A percentile compares a stretch with the other conserved stretches of the same genome.
Evolutionary conservation across 1,284 basidiomycete genomes (phyloP).

Genomic region (Trametes hirsuta): DNA sequence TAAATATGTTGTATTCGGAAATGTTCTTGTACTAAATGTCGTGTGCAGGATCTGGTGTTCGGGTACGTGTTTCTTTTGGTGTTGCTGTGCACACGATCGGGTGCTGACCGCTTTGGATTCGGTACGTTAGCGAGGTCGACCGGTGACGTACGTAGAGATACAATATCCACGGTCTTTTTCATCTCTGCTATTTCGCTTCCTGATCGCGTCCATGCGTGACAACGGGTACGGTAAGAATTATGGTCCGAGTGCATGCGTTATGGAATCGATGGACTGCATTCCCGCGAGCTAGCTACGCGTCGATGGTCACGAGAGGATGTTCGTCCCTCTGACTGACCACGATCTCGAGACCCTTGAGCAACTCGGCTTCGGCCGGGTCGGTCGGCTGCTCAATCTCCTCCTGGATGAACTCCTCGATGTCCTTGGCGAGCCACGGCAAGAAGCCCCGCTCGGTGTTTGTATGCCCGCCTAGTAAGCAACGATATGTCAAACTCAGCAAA

Average conservation of each 20-base stretch:
- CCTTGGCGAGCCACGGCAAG: constrained; percentile 68
- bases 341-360: constrained; percentile 45
- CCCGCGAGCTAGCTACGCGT: not conserved
- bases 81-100: not conserved
- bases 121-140: constrained; percentile 44
- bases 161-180: constrained; percentile 16
- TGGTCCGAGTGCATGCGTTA: not conserved
- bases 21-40: constrained; percentile 18
- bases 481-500: not conserved
- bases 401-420: constrained; percentile 58
- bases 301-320: constrained; percentile 59
- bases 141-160: constrained; percentile 35
- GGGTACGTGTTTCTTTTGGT: constrained; percentile 55
- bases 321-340: constrained; percentile 61
- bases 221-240: not conserved
- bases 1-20: constrained; percentile 16
- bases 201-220: not conserved
- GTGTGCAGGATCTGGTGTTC: constrained; percentile 68
- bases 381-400: constrained; percentile 27
- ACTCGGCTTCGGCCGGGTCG: constrained; percentile 30
- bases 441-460: constrained; percentile 91
- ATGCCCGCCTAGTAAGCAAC: constrained; percentile 44
- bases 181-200: not conserved
- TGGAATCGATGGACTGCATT: not conserved
- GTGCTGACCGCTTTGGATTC: constrained; percentile 10